Evolutionary conservation across 495 filamentous ascomycete species (phyloP).

Genomic region (Evansstolkia leycettana): DNA sequence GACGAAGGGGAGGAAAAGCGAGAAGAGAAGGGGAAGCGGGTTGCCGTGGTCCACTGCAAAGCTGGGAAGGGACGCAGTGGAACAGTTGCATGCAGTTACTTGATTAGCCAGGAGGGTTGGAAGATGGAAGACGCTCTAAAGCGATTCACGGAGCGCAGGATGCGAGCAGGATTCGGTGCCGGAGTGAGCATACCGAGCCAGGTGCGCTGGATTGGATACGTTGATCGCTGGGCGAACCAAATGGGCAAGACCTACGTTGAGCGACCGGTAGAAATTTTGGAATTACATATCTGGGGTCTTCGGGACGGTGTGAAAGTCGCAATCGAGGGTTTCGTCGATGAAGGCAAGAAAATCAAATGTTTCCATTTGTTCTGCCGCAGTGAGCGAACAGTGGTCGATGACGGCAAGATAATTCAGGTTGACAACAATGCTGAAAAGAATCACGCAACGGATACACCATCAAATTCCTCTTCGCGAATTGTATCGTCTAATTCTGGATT

Average conservation of each 20-base stretch:
- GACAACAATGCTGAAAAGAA: slow-evolving; percentile 1
- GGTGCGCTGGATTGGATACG: slow-evolving; percentile 77
- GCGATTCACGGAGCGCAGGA: slow-evolving; percentile 75
- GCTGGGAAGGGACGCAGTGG: slow-evolving; percentile 91
- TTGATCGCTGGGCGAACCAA: slow-evolving; percentile 69
- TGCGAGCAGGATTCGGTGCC: slow-evolving; percentile 76
- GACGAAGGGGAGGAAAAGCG: slow-evolving; percentile 3
- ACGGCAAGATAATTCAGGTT: slow-evolving; percentile 9
- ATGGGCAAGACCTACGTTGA: slow-evolving; percentile 71
- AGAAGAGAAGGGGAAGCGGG: slow-evolving; percentile 35
- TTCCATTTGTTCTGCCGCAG: slow-evolving; percentile 67
- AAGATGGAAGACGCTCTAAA: slow-evolving; percentile 61
- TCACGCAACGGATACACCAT: neutral
- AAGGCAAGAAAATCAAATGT: slow-evolving; percentile 73
- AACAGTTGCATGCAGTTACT: slow-evolving; percentile 74
- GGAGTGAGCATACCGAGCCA: slow-evolving; percentile 94
- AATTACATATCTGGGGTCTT: slow-evolving; percentile 84
- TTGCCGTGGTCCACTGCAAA: slow-evolving; percentile 93
- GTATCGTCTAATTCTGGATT: slow-evolving; percentile 4
- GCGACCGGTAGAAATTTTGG: slow-evolving; percentile 68
- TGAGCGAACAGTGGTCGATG: slow-evolving; percentile 64
- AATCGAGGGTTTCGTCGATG: slow-evolving; percentile 74
- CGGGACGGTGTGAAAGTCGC: slow-evolving; percentile 77
- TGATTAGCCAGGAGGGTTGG: slow-evolving; percentile 88
- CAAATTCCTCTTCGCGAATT: slow-evolving; percentile 9